A percentile compares a stretch with the other conserved stretches of the same genome.
Conservation (phyloP, 805 yeast genomes). For the Nakazawaea molendinolei region DNA sequence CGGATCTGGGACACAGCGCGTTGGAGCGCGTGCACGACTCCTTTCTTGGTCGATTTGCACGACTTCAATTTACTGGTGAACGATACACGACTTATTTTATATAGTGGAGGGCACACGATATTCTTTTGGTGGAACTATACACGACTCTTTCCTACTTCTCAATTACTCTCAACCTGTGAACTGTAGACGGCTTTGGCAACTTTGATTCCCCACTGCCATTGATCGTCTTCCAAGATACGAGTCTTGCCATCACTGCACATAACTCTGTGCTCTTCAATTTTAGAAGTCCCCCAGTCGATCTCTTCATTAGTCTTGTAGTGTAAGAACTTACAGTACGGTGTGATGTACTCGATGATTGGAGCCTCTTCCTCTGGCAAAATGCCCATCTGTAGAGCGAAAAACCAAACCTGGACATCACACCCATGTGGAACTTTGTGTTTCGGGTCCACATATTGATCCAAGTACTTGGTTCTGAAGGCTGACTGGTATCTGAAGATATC, state of each 20-base stretch:
- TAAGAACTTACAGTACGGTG: conserved; percentile 9
- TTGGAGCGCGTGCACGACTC: too few species aligned
- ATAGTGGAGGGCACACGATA: too few species aligned
- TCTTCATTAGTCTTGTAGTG: conserved; percentile 1
- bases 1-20: too few species aligned
- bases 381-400: conserved; percentile 22
- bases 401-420: conserved; percentile 30
- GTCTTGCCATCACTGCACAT: conserved; percentile 8
- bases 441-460: conserved; percentile 16
- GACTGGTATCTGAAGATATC: conserved; percentile 25
- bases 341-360: conserved; percentile 4
- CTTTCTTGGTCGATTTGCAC: too few species aligned
- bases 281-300: conserved; percentile 10
- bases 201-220: conserved; percentile 11
- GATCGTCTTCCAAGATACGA: conserved; percentile 3
- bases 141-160: too few species aligned
- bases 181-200: conserved; percentile 9
- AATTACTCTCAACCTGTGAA: too few species aligned
- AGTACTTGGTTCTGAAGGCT: conserved; percentile 23
- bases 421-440: conserved; percentile 29
- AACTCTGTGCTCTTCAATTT: conserved; percentile 7
- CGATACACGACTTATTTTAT: too few species aligned
- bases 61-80: too few species aligned
- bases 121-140: too few species aligned
- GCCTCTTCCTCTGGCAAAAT: conserved; percentile 21